Evolutionary conservation across 352 stramenopile genomes (phyloP).

Genomic region (Phytophthora constricta): DNA sequence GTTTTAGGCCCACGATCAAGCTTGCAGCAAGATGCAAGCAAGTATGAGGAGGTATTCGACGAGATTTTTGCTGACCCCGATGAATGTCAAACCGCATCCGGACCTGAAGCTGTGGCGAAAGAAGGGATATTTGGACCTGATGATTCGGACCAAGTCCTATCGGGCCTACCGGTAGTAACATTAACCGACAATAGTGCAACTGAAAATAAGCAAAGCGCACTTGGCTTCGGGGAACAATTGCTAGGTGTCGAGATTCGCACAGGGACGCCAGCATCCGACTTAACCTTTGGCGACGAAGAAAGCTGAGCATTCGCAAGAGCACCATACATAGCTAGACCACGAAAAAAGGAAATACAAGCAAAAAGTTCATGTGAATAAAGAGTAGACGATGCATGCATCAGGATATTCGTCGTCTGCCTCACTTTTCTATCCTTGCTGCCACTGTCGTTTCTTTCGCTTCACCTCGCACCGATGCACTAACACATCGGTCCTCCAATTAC

Average conservation of each 20-base stretch:
- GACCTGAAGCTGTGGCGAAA: neutral
- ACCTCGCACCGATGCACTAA: neutral
- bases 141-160: neutral
- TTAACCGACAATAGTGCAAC: neutral
- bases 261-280: slow-evolving; percentile 23
- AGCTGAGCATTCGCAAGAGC: neutral
- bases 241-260: slow-evolving; percentile 17
- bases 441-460: neutral
- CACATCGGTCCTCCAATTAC: too few relatives aligned
- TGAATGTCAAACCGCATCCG: neutral
- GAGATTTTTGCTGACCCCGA: slow-evolving; percentile 28
- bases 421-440: slow-evolving; percentile 11
- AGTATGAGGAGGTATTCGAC: slow-evolving; percentile 30
- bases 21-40: neutral
- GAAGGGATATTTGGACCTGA: neutral
- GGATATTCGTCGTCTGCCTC: slow-evolving; percentile 1
- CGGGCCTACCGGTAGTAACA: too few relatives aligned
- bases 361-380: slow-evolving; percentile 18
- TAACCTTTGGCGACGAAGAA: slow-evolving; percentile 15
- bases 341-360: slow-evolving; percentile 30
- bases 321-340: too few relatives aligned
- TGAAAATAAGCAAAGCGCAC: slow-evolving; percentile 6
- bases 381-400: slow-evolving; percentile 3
- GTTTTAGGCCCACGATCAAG: neutral
- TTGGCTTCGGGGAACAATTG: neutral